A percentile compares a stretch with the other conserved stretches of the same genome.
phyloP scores from a whole-genome alignment of 2,329 filamentous ascomycete genomes.

The Aspergillus fijiensis region DNA sequence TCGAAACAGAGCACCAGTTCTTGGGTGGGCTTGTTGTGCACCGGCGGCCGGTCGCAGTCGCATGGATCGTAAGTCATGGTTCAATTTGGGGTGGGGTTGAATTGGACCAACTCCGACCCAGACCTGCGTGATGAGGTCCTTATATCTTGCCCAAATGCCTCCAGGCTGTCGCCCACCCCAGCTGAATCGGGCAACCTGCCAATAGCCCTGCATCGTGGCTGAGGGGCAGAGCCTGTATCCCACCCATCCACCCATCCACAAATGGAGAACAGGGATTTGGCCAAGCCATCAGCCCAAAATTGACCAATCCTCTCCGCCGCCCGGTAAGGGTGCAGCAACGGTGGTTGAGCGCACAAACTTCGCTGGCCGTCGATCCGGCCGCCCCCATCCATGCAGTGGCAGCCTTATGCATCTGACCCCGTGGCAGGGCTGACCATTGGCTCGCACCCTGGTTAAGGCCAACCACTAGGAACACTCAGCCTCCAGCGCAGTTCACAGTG shows the following conservation, averaged over 20 bases:
- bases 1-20: constrained; percentile 41
- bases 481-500: too few species aligned
- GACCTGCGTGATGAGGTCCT: not conserved
- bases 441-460: too few species aligned
- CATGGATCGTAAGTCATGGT: not conserved
- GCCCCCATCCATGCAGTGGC: too few species aligned
- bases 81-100: not conserved
- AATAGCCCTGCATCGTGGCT: not conserved
- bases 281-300: too few species aligned
- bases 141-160: not conserved
- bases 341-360: too few species aligned
- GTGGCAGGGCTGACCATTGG: too few species aligned
- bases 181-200: not conserved
- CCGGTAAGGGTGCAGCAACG: too few species aligned
- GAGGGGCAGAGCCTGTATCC: not conserved
- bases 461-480: too few species aligned
- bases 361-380: too few species aligned
- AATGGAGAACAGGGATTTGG: too few species aligned
- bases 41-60: not conserved
- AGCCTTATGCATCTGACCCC: too few species aligned
- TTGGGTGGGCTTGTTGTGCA: not conserved
- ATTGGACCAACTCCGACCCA: not conserved
- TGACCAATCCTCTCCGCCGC: too few species aligned
- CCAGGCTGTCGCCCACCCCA: not conserved
- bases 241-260: not conserved